Percentiles rank a stretch among this genome's conserved stretches.
These are phyloP conservation scores for Acanthamoeba culbertsoni DNA, from an alignment of 208 protist genomes.

Conservation along the genomic window DNA sequence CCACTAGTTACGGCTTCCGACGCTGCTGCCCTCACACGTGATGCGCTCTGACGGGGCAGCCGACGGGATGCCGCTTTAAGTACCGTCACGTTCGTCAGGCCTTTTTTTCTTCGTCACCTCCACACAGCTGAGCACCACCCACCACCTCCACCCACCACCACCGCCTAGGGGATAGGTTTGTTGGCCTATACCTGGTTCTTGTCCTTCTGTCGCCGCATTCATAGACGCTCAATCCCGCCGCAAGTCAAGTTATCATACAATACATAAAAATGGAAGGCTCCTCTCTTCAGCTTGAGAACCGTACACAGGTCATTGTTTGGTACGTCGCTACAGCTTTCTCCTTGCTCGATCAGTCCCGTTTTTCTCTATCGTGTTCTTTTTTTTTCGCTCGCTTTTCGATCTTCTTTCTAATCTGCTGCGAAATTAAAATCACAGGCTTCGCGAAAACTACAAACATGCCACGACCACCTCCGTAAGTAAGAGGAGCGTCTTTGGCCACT, in stretches of 20 bases:
- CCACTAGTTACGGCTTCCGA: neutral
- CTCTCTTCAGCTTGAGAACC: constrained; percentile 2
- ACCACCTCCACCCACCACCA: neutral
- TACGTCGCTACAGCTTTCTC: neutral
- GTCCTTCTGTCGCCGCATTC: neutral
- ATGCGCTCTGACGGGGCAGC: neutral
- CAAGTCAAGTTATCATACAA: no score
- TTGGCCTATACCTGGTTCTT: neutral
- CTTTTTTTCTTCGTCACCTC: neutral
- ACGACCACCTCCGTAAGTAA: constrained; percentile 31
- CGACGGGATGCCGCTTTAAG: neutral
- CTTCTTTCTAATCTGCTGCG: neutral
- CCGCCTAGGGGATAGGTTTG: no score
- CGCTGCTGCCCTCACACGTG: neutral
- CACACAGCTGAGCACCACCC: neutral
- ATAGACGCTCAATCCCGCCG: no score
- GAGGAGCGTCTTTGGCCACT: constrained; percentile 18
- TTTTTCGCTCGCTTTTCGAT: no score
- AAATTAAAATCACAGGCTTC: neutral
- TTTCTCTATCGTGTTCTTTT: neutral
- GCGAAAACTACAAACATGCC: constrained; percentile 34
- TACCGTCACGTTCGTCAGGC: neutral
- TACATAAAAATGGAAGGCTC: neutral
- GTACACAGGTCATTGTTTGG: constrained; percentile 33
- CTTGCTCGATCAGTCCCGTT: neutral